A percentile compares a stretch with the other conserved stretches of the same genome.
These are phyloP conservation scores for Astrocystis sublimbata DNA, from an alignment of 495 filamentous ascomycete species.

Conservation along the genomic window DNA sequence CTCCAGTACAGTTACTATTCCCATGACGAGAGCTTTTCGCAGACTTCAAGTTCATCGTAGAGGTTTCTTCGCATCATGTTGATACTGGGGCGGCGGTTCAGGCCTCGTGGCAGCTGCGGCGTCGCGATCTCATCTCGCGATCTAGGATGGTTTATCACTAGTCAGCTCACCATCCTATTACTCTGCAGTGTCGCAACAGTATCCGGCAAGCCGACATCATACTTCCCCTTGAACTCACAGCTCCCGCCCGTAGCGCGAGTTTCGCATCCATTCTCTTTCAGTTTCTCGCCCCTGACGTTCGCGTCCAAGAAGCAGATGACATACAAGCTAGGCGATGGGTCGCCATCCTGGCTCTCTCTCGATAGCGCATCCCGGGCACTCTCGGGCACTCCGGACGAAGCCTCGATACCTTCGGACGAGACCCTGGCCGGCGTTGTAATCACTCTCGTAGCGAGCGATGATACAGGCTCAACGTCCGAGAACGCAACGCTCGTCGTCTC, in stretches of 20 bases:
- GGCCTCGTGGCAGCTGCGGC: neutral
- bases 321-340: constrained; percentile 54
- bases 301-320: constrained; percentile 52
- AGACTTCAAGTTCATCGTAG: neutral
- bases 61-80: constrained; percentile 3
- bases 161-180: constrained; percentile 8
- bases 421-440: constrained; percentile 49
- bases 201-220: constrained; percentile 42
- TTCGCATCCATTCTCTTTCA: constrained; percentile 63
- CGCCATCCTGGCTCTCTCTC: constrained; percentile 63
- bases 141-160: neutral
- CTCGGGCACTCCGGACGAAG: constrained; percentile 61
- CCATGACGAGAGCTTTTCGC: neutral
- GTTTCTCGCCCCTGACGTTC: constrained; percentile 70
- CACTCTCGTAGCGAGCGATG: constrained; percentile 61
- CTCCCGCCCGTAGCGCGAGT: constrained; percentile 73
- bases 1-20: neutral
- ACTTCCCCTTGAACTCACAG: constrained; percentile 75
- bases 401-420: constrained; percentile 54
- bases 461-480: constrained; percentile 56
- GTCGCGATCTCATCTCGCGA: neutral
- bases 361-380: constrained; percentile 62
- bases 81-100: neutral
- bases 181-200: neutral
- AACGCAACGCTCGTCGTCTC: constrained; percentile 65